Percentiles rank a stretch among this genome's conserved stretches.
Conservation (phyloP, 2,329 filamentous ascomycete species). For the Cladophialophora exuberans region DNA sequence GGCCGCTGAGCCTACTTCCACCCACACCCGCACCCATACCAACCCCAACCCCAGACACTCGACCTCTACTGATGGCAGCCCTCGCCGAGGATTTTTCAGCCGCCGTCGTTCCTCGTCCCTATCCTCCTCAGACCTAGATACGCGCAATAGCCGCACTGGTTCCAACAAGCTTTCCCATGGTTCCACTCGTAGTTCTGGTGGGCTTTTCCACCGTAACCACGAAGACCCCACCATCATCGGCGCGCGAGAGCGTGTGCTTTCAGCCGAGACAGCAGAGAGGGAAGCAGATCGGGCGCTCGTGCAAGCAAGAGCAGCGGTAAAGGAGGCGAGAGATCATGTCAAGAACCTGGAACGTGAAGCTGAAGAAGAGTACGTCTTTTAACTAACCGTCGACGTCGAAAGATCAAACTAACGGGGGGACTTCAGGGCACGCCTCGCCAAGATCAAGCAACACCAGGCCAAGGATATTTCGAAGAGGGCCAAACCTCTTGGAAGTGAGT, state of each 20-base stretch:
- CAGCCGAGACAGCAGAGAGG: slow-evolving; percentile 65
- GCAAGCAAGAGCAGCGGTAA: slow-evolving; percentile 61
- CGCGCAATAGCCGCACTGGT: slow-evolving; percentile 22
- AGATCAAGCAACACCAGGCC: slow-evolving; percentile 70
- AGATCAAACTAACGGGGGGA: slow-evolving; percentile 7
- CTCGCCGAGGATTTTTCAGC: slow-evolving; percentile 21
- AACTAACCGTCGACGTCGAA: background rate
- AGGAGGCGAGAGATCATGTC: slow-evolving; percentile 66
- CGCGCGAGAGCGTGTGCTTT: slow-evolving; percentile 64
- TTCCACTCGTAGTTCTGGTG: slow-evolving; percentile 29
- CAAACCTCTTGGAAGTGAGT: slow-evolving; percentile 70
- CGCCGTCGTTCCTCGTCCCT: slow-evolving; percentile 31
- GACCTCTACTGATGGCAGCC: slow-evolving; percentile 13
- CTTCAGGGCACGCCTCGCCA: slow-evolving; percentile 58
- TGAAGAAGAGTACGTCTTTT: slow-evolving; percentile 55
- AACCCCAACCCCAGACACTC: slow-evolving; percentile 29
- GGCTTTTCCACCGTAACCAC: slow-evolving; percentile 47
- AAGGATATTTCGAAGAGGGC: slow-evolving; percentile 68
- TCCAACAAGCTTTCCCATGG: slow-evolving; percentile 31
- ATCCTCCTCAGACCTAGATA: slow-evolving; percentile 34
- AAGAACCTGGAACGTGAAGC: slow-evolving; percentile 67
- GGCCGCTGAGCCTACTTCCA: slow-evolving; percentile 24
- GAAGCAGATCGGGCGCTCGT: slow-evolving; percentile 68
- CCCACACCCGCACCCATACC: slow-evolving; percentile 11
- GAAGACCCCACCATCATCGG: slow-evolving; percentile 66